Base-by-base conservation (phyloP, 257 asterid genomes). In the Datura wrightii region DNA sequence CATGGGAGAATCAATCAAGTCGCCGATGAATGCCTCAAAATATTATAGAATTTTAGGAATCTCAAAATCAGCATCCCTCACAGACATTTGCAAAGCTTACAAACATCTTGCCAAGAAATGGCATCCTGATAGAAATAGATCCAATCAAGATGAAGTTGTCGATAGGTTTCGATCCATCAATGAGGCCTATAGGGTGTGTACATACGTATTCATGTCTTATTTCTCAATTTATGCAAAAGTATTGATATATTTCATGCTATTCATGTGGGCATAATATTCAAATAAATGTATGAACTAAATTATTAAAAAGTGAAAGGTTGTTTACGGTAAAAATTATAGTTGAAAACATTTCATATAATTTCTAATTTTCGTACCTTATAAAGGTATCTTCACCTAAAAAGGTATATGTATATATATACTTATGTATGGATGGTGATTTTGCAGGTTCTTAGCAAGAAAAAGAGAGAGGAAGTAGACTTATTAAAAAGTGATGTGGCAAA, bases 111-210 rank as follows among this genome's bases (percentile, higher is more conserved):
- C 88, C 62, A 88, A 53, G 89, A 94, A 87, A 93, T 94, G 99
- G 95, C 96, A 96, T 39, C 98, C 98, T 5, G 98, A 94, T 70
- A 87, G 92, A 84, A 88, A 93, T 78, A 89, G 91, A 56, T 86
- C 93, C 84, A 93, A 93, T 87, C 92, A 82, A 85, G 88, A 87
- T 39, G 95, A 96, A 88, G 97, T 95, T 15, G 87, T 92, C 83
- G 96, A 89, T 88, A 90, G 85, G 71, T 87, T 93, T 84, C 84
- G 79, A 83, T 89, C 94, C 90, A 94, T 95, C 84, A 88, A 92
- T 66, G 98, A 94, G 87, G 99, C 99, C 83, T 95, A 94, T 85
- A 90, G 90, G 95, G 98, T 96, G 88, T 24, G 86, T 60, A 31
- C 15, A 5, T 13, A 56, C 18, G 5, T 54, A 41, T 1, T 14